A percentile compares a stretch with the other conserved stretches of the same genome.
These are phyloP conservation scores for Chaetomium olivaceum DNA, from an alignment of 2,329 filamentous ascomycete species.

Conservation along the genomic window DNA sequence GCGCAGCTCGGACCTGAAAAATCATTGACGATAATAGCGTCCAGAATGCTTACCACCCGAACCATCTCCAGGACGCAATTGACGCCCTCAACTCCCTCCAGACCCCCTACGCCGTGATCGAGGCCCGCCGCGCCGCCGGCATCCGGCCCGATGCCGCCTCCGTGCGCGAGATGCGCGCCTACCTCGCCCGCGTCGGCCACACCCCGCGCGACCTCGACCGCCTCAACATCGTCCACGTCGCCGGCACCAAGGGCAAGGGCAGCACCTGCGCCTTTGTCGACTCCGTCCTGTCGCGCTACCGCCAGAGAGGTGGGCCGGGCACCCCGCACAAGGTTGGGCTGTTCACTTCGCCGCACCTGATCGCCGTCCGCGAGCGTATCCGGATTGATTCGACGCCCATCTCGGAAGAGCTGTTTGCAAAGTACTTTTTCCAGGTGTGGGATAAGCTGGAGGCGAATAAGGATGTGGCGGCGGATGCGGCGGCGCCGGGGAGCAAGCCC, in stretches of 20 bases:
- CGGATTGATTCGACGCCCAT: conserved; percentile 61
- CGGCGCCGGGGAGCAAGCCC: conserved; percentile 45
- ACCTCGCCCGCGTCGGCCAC: conserved; percentile 76
- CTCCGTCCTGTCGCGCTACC: conserved; percentile 60
- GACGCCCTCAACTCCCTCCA: conserved; percentile 76
- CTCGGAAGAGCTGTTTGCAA: conserved; percentile 58
- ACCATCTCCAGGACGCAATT: conserved; percentile 62
- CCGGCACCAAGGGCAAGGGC: conserved; percentile 77
- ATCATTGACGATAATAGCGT: neutral
- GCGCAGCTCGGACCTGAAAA: neutral
- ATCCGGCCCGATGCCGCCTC: conserved; percentile 69
- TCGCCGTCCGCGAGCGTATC: conserved; percentile 67
- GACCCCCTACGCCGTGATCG: conserved; percentile 78
- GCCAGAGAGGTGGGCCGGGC: conserved; percentile 34
- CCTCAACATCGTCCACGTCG: conserved; percentile 69
- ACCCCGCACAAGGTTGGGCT: conserved; percentile 57
- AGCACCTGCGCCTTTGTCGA: conserved; percentile 69
- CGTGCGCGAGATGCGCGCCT: conserved; percentile 78
- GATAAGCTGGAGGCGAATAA: conserved; percentile 50
- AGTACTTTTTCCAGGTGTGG: conserved; percentile 70
- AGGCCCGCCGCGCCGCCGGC: conserved; percentile 75
- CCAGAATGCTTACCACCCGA: neutral
- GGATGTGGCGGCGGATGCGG: conserved; percentile 38
- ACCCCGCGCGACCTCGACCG: conserved; percentile 55
- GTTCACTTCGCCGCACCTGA: conserved; percentile 69